Evolutionary conservation across 2,329 filamentous ascomycete genomes (phyloP).

Genomic region (Colletotrichum salicis): DNA sequence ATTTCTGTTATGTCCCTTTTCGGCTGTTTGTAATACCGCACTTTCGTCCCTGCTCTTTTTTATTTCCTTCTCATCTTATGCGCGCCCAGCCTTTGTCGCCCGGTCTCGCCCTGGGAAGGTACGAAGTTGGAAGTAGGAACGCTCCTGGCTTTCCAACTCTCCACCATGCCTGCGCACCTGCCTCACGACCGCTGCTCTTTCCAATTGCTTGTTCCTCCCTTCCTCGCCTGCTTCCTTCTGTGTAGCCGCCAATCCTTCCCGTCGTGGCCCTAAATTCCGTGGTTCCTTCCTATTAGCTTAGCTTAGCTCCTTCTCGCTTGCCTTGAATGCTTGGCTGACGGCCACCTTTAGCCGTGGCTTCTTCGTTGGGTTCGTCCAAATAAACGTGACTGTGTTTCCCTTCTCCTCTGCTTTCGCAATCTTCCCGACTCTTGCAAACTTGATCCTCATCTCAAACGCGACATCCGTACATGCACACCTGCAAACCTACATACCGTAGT

Average conservation of each 20-base stretch:
- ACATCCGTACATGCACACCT: not conserved
- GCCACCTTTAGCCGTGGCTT: not conserved
- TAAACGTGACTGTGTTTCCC: not conserved
- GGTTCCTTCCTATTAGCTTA: not conserved
- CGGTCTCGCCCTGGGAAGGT: not conserved
- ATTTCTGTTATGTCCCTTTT: not conserved
- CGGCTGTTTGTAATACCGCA: not conserved
- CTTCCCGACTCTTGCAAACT: not conserved
- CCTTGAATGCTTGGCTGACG: not conserved
- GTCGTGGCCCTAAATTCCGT: not conserved
- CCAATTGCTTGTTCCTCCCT: not conserved
- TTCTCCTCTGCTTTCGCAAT: not conserved
- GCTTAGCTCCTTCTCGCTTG: slow-evolving; percentile 7
- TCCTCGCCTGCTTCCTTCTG: not conserved
- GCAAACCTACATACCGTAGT: not conserved
- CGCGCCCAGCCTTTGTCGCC: not conserved
- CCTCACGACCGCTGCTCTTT: not conserved
- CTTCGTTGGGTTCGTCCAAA: not conserved
- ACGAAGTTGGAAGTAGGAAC: not conserved
- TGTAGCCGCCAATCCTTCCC: not conserved
- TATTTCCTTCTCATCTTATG: not conserved
- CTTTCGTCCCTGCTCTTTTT: not conserved
- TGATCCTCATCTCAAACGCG: not conserved
- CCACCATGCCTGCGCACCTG: not conserved
- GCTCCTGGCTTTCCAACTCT: not conserved